phyloP scores from a whole-genome alignment of 2,329 filamentous ascomycete species.

The Lithohypha guttulata region DNA sequence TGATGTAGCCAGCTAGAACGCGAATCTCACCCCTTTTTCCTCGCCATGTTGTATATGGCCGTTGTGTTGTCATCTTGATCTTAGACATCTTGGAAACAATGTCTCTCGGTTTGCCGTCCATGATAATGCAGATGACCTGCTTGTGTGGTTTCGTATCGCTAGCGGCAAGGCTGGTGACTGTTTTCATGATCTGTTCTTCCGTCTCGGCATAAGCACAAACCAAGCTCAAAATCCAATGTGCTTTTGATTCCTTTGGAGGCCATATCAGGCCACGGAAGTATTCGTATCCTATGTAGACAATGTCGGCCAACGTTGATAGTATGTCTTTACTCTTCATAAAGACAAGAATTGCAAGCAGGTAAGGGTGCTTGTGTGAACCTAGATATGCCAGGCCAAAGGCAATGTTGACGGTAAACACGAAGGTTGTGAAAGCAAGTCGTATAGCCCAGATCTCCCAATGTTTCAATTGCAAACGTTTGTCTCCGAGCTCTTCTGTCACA shows the following conservation, averaged over 20 bases:
- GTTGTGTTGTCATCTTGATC: constrained; percentile 2
- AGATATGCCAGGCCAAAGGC: background rate
- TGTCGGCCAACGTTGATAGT: constrained; percentile 6
- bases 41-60: constrained; percentile 11
- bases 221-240: constrained; percentile 11
- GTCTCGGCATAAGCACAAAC: constrained; percentile 12
- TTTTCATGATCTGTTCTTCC: constrained; percentile 12
- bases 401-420: background rate
- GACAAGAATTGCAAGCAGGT: constrained; percentile 5
- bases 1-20: constrained; percentile 10
- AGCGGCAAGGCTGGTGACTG: constrained; percentile 6
- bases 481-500: background rate
- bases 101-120: constrained; percentile 11
- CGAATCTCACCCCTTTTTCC: constrained; percentile 3
- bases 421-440: background rate
- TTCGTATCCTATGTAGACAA: background rate
- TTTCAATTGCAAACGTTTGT: background rate
- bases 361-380: constrained; percentile 1
- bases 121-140: constrained; percentile 12
- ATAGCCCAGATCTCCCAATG: constrained; percentile 1
- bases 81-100: constrained; percentile 9
- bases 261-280: constrained; percentile 5
- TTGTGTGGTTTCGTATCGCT: constrained; percentile 8
- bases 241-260: constrained; percentile 3
- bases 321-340: constrained; percentile 13